Conservation (phyloP, 2,329 filamentous ascomycete species). For the Colletotrichum tamarilloi region DNA sequence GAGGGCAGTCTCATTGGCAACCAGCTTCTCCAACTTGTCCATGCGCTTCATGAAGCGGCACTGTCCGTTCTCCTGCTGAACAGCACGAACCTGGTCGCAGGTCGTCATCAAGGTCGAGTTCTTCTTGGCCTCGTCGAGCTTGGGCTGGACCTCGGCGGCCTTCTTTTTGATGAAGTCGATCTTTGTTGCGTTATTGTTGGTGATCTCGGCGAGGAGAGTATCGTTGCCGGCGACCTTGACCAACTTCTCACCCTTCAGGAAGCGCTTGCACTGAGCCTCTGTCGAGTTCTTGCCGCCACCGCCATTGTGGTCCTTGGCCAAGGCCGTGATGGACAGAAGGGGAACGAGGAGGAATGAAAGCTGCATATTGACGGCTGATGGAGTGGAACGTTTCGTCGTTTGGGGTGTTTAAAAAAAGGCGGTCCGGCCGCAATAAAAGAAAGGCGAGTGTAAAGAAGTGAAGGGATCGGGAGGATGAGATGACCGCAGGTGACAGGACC, state of each 20-base stretch:
- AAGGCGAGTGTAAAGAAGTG: constrained; percentile 16
- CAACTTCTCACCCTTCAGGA: constrained; percentile 43
- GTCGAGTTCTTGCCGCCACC: constrained; percentile 39
- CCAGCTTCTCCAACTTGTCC: constrained; percentile 40
- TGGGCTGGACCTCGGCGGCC: constrained; percentile 45
- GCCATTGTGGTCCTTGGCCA: constrained; percentile 45
- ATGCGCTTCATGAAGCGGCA: constrained; percentile 44
- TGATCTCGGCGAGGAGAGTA: constrained; percentile 46
- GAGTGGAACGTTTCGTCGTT: neutral
- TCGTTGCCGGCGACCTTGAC: constrained; percentile 48
- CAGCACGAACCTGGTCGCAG: constrained; percentile 47
- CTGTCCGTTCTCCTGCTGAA: constrained; percentile 40
- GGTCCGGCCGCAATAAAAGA: constrained; percentile 34
- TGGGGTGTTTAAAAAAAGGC: constrained; percentile 11
- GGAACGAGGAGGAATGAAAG: constrained; percentile 27
- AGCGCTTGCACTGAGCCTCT: constrained; percentile 46
- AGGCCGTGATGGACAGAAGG: constrained; percentile 18
- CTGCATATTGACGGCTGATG: constrained; percentile 30
- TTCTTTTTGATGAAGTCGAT: constrained; percentile 50
- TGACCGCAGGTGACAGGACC: constrained; percentile 24
- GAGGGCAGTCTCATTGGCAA: constrained; percentile 41
- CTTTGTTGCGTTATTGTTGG: constrained; percentile 49
- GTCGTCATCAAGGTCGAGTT: constrained; percentile 49
- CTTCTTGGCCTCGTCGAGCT: constrained; percentile 41
- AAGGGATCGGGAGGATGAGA: constrained; percentile 24